Evolutionary conservation across 306 rosid genomes (phyloP), one percentile per base, ranked within the genome.

Genomic region (Amphicarpaea edgeworthii): DNA sequence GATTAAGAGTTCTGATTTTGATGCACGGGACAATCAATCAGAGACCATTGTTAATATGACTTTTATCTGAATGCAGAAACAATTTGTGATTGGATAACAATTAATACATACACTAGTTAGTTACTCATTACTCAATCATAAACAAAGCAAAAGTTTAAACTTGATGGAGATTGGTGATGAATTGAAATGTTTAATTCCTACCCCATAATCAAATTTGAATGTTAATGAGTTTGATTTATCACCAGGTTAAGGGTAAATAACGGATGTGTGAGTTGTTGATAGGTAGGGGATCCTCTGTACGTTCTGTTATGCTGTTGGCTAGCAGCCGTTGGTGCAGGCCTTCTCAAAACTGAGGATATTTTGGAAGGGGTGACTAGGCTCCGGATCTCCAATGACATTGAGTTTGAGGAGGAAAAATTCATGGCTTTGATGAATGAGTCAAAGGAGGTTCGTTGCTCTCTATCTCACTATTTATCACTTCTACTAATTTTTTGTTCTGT

Each of bases 331-430:
- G 99, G 97, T 21, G 99, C 97, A 40, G 96, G 99, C 53, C 93
- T 95, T 70, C 97, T 92, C 55, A 95, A 95, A 85, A 89, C 97
- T 21, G 97, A 95, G 86, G 97, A 92, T 87, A 89, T 95, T 84
- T 73, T 95, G 84, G 97, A 89, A 83, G 97, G 98, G 8, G 97
- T 85, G 0, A 88, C 88, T 1, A 87, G 98, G 92, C 90, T 92
- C 8, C 77, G 96, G 43, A 74, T 95, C 79, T 90, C 97, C 0
- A 64, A 90, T 63, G 98, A 95, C 55, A 89, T 89, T 67, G 98
- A 92, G 54, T 92, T 95, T 77, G 97, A 95, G 71, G 98, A 95
- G 77, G 91, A 95, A 66, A 95, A 60, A 59, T 95, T 95, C 87
- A 75, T 92, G 65, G 87, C 98, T 43, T 21, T 86, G 85, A 92